Base-by-base conservation (phyloP, 1,284 basidiomycete genomes). In the Tilletia caries region DNA sequence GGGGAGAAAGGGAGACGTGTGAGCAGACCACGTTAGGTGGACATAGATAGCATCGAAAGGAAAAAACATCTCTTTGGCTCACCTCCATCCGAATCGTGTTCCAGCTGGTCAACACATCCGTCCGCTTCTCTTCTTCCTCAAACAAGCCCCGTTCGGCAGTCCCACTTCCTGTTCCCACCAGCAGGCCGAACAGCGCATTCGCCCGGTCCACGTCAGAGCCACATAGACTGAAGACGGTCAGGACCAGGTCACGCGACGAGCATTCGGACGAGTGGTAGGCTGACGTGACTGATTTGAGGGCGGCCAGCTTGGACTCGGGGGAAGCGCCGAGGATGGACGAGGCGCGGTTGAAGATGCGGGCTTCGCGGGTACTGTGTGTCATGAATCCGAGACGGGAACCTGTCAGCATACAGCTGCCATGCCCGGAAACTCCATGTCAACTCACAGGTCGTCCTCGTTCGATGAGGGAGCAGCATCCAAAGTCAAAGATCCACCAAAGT, bases 81-180 rank as follows among this genome's bases (percentile, higher is more conserved):
- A 62, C n/a, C 87, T 95, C 91, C 50, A 91, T 86, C 68, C 90
- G 90, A 82, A 95, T 93, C 0, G 89, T 88, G 71, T 91, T 91
- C 90, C 95, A 92, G 0, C 91, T 90, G 1, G 86, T 80, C 44
- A 93, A 84, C 0, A 98, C 79, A 58, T 89, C 90, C 29, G 86
- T 85, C 72, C 90, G 90, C 87, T 96, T 95, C 25, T 95, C 93
- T 66, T 89, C 89, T 64, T 92, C 91, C 18, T 76, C 73, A 32
- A 79, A 37, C 13, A 82, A 71, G 4, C 58, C 58, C 32, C 32
- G 27, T 18, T 62, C 32, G 8, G 29, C 58, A 12, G 32, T 20
- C 32, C 32, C 58, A 29, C 29, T 33, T 8, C 58, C 58, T 2
- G 29, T 62, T 29, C 75, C 78, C 43, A 73, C 89, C 23, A 95